Evolutionary conservation across 768 basidiomycete species (phyloP).

Genomic region (Amanita exitialis): DNA sequence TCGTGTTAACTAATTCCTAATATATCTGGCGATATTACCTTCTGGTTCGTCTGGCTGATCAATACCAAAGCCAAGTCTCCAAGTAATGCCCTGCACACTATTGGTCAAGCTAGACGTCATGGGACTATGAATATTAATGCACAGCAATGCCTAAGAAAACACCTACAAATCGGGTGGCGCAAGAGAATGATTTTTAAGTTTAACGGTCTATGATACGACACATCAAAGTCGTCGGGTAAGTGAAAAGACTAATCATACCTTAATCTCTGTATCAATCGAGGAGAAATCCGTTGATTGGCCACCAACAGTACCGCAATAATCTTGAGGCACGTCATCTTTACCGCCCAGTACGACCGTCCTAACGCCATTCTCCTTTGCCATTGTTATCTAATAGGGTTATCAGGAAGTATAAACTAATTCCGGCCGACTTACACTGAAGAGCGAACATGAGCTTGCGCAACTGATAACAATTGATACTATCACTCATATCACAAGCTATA

Average conservation of each 20-base stretch:
- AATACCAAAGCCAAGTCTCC: conserved; percentile 53
- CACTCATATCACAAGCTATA: neutral
- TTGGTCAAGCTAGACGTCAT: conserved; percentile 36
- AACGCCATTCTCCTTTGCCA: conserved; percentile 48
- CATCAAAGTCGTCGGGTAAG: neutral
- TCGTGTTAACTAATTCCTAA: neutral
- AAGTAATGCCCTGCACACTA: conserved; percentile 53
- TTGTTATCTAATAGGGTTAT: conserved; percentile 33
- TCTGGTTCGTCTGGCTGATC: conserved; percentile 41
- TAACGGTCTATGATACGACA: conserved; percentile 26
- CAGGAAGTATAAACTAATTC: neutral
- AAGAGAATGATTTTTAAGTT: conserved; percentile 42
- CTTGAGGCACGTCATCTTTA: conserved; percentile 32
- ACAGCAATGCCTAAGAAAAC: neutral
- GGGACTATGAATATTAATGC: neutral
- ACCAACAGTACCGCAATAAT: conserved; percentile 56
- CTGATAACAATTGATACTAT: conserved; percentile 16
- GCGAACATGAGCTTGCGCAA: conserved; percentile 38
- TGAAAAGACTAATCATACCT: conserved; percentile 20
- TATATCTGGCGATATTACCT: conserved; percentile 22
- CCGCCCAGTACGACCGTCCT: conserved; percentile 52
- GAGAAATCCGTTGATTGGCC: conserved; percentile 51
- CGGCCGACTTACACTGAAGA: conserved; percentile 29
- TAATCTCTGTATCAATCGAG: conserved; percentile 50
- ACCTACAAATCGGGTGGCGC: conserved; percentile 54